Conservation (phyloP, 2,329 filamentous ascomycete species). For the Penicillium polonicum region DNA sequence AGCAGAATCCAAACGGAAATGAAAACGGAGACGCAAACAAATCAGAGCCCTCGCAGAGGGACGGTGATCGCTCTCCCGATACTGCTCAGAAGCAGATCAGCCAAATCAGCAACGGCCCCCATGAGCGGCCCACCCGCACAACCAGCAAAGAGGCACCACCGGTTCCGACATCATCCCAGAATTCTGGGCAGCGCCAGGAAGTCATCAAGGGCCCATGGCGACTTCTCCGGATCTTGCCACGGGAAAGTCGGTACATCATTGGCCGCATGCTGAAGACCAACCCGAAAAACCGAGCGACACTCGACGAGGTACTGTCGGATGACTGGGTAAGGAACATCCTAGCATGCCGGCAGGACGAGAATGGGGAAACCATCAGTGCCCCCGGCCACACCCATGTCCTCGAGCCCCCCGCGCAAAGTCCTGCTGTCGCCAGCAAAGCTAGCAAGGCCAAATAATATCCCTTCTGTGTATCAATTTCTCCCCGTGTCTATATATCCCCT, state of each 20-base stretch:
- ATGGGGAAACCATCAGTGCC: conserved; percentile 69
- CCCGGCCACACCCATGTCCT: conserved; percentile 80
- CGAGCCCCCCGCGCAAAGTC: conserved; percentile 58
- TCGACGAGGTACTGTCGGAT: conserved; percentile 83
- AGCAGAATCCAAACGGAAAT: conserved; percentile 19
- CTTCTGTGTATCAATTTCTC: conserved; percentile 21
- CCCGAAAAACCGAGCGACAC: conserved; percentile 75
- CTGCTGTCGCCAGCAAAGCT: conserved; percentile 38
- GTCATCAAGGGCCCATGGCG: conserved; percentile 92
- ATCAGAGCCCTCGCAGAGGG: conserved; percentile 22
- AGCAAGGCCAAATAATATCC: conserved; percentile 30
- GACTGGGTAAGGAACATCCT: conserved; percentile 84
- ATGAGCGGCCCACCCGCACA: conserved; percentile 32
- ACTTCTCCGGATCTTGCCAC: conserved; percentile 78
- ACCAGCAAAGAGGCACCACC: conserved; percentile 44
- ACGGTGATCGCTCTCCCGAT: conserved; percentile 27
- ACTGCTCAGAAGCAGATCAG: conserved; percentile 29
- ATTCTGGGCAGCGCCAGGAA: conserved; percentile 54
- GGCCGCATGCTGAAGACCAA: conserved; percentile 89
- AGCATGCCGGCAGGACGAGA: conserved; percentile 77
- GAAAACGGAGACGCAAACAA: conserved; percentile 13
- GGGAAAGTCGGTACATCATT: conserved; percentile 87
- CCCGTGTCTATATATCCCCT: conserved; percentile 22
- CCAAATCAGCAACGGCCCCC: conserved; percentile 19
- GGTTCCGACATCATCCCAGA: conserved; percentile 28